Conservation (phyloP, 208 protist genomes). For the Crithidia expoeki region DNA sequence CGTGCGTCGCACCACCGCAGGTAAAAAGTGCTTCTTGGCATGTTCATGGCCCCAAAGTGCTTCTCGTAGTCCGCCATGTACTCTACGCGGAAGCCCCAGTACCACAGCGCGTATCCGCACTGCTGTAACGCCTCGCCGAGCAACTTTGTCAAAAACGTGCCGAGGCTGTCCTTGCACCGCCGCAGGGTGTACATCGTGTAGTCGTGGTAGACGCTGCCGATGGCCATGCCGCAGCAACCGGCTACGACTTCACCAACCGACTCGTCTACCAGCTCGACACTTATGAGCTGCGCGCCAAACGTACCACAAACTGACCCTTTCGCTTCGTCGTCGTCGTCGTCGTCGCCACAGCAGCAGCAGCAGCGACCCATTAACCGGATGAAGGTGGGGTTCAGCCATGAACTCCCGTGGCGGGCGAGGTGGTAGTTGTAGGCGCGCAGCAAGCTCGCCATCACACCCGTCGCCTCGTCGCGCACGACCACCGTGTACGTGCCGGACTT, state of each 20-base stretch:
- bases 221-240: conserved; percentile 63
- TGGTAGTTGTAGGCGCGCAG: conserved; percentile 56
- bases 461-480: conserved; percentile 40
- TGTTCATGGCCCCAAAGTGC: conserved; percentile 49
- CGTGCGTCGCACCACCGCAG: conserved; percentile 48
- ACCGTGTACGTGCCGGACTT: conserved; percentile 41
- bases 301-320: too few species aligned
- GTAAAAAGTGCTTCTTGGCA: conserved; percentile 49
- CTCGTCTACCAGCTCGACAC: conserved; percentile 57
- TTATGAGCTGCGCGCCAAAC: conserved; percentile 31
- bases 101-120: conserved; percentile 83
- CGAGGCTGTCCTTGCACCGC: conserved; percentile 37
- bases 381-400: conserved; percentile 48
- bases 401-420: neutral
- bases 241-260: conserved; percentile 40
- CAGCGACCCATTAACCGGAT: conserved; percentile 27
- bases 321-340: too few species aligned
- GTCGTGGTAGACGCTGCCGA: conserved; percentile 75
- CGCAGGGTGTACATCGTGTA: conserved; percentile 79
- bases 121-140: conserved; percentile 68
- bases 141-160: conserved; percentile 67
- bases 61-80: conserved; percentile 74
- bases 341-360: neutral
- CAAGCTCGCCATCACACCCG: conserved; percentile 40
- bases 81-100: conserved; percentile 65